Base-by-base conservation (phyloP, 208 protist species). In the Trypanosoma platydactyli region DNA sequence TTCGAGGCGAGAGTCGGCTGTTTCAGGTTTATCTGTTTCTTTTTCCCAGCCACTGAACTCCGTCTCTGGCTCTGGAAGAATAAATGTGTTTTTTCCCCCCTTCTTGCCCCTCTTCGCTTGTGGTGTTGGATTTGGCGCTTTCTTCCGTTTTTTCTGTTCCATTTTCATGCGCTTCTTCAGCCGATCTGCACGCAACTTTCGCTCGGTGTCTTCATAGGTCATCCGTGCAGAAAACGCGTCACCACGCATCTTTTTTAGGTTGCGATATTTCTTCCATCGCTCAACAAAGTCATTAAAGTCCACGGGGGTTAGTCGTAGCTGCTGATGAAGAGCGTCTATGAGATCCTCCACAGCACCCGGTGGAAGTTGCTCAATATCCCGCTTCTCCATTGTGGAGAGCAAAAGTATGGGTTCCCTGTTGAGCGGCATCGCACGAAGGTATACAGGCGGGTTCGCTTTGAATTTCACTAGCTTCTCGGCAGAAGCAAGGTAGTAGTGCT, bases 401-500 rank as follows among this genome's bases (percentile, higher is more conserved):
- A 96, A 27, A 38, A 96, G 74, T 24, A 93, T 64, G 9, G 78
- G 77, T 24, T 76, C 71, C 18, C 76, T 68, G 40, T 77, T 66
- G 27, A 60, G 61, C 56, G 35, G 57, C 18, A 11, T 86, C 49
- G 40, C 62, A 53, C 65, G 50, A 18, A 94, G 68, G 64, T 90
- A 97, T 2, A 45, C 48, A 22, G 67, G 51, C 22, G 91, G 91
- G 56, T 88, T 79, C 6, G 68, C 76, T 41, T 77, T 78, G 60
- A 97, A 97, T 0, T 64, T 65, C 27, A 56, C 27, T 41, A 89
- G 63, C 62, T 90, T 87, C 11, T 24, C 58, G 13, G 15, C 5
- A 0, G 89, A 94, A 29, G 88, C 80, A 1, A 84, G 73, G 53
- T 66, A 80, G 76, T 91, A 97, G 24, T 83, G 65, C 53, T 66